These are phyloP conservation scores for Russula brevipes DNA, from an alignment of 768 basidiomycete genomes.

Conservation along the genomic window DNA sequence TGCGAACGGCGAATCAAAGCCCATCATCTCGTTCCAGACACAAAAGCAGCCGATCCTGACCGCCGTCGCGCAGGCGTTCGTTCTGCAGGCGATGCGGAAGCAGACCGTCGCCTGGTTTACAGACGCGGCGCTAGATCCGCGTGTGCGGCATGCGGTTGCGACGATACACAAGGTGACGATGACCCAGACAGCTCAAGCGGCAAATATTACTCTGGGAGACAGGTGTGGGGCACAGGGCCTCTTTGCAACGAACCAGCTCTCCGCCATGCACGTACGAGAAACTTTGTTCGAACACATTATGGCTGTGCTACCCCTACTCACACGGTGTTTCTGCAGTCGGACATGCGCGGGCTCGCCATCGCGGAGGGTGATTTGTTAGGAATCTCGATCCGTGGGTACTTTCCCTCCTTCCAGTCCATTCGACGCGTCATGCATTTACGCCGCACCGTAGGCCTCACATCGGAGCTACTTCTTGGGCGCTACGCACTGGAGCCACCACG, in stretches of 20 bases:
- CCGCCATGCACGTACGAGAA: slow-evolving; percentile 44
- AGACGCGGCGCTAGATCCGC: slow-evolving; percentile 39
- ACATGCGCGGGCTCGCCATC: slow-evolving; percentile 36
- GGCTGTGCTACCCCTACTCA: slow-evolving; percentile 32
- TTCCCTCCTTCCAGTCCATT: background rate
- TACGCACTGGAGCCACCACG: slow-evolving; percentile 46
- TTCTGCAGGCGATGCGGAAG: slow-evolving; percentile 45
- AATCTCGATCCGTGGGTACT: slow-evolving; percentile 40
- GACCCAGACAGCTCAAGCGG: slow-evolving; percentile 30
- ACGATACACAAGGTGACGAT: slow-evolving; percentile 53
- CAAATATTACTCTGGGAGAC: slow-evolving; percentile 49
- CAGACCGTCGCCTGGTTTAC: slow-evolving; percentile 35
- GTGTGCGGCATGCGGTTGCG: slow-evolving; percentile 51
- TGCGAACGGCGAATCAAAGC: slow-evolving; percentile 38
- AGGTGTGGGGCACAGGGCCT: slow-evolving; percentile 64
- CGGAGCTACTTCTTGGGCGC: slow-evolving; percentile 54
- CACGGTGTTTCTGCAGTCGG: slow-evolving; percentile 14
- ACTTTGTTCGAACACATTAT: background rate
- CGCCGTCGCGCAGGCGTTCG: slow-evolving; percentile 47
- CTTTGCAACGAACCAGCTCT: slow-evolving; percentile 59
- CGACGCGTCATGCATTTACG: background rate
- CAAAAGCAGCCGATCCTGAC: slow-evolving; percentile 58
- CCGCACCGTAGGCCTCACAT: slow-evolving; percentile 41
- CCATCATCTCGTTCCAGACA: slow-evolving; percentile 59
- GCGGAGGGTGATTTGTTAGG: slow-evolving; percentile 50